Percentiles rank a stretch among this genome's conserved stretches.
Evolutionary conservation across 192 early-diverging fungal species (phyloP).

Genomic region (Podila epigama): DNA sequence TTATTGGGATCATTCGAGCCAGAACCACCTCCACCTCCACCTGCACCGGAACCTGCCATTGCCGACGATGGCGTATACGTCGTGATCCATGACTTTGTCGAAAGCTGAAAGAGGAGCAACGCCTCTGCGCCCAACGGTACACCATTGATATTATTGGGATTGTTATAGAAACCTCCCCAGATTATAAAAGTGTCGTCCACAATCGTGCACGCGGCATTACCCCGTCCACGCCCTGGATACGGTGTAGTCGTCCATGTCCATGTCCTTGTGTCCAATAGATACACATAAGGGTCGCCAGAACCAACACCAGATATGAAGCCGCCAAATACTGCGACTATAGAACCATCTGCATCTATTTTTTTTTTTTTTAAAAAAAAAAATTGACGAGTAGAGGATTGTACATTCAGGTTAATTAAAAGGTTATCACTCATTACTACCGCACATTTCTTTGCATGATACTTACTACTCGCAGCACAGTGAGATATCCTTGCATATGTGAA

Average conservation of each 20-base stretch:
- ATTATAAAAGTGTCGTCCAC: constrained; percentile 25
- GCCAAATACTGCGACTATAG: constrained; percentile 25
- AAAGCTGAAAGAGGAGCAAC: constrained; percentile 14
- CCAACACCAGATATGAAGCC: constrained; percentile 11
- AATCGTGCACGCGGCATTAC: constrained; percentile 21
- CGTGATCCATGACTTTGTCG: constrained; percentile 7
- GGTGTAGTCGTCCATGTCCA: constrained; percentile 31
- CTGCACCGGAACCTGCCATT: background rate
- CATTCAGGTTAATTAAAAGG: too few species aligned
- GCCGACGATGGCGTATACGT: constrained; percentile 24
- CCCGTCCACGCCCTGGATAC: constrained; percentile 8
- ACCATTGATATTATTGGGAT: constrained; percentile 10
- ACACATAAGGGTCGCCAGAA: constrained; percentile 16
- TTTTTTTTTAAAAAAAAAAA: too few species aligned
- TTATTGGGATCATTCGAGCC: background rate
- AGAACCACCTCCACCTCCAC: background rate
- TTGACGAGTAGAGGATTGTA: background rate
- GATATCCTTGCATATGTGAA: constrained; percentile 17
- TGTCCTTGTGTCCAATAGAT: constrained; percentile 17
- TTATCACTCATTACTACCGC: too few species aligned
- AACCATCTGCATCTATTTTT: constrained; percentile 30
- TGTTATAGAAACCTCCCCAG: constrained; percentile 34
- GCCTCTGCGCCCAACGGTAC: constrained; percentile 12
- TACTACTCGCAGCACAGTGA: constrained; percentile 38
- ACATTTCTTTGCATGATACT: too few species aligned